Conservation (phyloP, 345 rosid species). For the Eucalyptus microcorys region DNA sequence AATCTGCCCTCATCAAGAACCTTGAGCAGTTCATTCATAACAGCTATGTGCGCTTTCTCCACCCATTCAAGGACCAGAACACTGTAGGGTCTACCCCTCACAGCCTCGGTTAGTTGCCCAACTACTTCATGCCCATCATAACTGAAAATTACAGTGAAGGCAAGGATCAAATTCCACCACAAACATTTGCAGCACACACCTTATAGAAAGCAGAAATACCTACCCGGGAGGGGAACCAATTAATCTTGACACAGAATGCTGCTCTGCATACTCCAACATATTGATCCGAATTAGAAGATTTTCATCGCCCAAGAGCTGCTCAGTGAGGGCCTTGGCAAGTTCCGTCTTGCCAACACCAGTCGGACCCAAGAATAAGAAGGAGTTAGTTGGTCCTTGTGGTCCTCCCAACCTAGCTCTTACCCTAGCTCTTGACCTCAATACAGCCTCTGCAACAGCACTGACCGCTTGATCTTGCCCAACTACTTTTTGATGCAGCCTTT, state of each 20-base stretch:
- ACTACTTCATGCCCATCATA: conserved; percentile 91
- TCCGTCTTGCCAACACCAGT: conserved; percentile 90
- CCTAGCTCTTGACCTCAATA: conserved; percentile 72
- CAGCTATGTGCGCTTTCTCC: conserved; percentile 76
- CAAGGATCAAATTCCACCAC: not conserved
- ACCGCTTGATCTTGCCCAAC: conserved; percentile 82
- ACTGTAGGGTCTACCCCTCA: conserved; percentile 74
- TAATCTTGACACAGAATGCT: conserved; percentile 69
- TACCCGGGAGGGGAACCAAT: conserved; percentile 84
- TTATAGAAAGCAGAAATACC: not conserved
- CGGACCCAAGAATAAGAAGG: conserved; percentile 84
- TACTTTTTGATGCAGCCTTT: conserved; percentile 58
- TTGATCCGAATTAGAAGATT: conserved; percentile 59
- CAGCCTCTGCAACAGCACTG: conserved; percentile 62
- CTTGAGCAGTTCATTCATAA: conserved; percentile 73
- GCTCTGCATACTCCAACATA: conserved; percentile 86
- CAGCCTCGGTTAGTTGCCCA: conserved; percentile 81
- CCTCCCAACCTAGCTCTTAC: conserved; percentile 69
- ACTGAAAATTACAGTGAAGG: conserved; percentile 1
- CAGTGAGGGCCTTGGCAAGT: conserved; percentile 84
- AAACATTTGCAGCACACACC: not conserved
- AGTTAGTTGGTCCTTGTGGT: conserved; percentile 81
- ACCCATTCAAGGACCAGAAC: conserved; percentile 82
- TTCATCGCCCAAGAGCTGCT: conserved; percentile 78
- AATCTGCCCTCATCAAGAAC: conserved; percentile 79